Conservation (phyloP, 2,329 filamentous ascomycete species). For the Cladobotryum protrusum region DNA sequence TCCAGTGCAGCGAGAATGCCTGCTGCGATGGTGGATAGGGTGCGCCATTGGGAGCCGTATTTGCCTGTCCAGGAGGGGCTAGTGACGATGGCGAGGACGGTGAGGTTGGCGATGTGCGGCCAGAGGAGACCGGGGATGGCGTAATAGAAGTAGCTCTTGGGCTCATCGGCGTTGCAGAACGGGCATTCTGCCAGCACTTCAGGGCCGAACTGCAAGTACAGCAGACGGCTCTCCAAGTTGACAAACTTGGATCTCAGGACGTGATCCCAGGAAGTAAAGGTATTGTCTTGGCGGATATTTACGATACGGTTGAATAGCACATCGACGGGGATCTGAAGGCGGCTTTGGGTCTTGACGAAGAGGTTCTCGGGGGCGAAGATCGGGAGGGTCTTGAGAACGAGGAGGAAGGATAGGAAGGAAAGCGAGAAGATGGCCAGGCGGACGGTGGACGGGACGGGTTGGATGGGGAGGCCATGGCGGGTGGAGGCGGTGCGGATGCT, state of each 20-base stretch:
- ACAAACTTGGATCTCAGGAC: conserved; percentile 62
- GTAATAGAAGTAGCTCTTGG: conserved; percentile 71
- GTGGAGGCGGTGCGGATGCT: conserved; percentile 39
- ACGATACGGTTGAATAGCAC: conserved; percentile 74
- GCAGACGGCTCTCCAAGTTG: conserved; percentile 63
- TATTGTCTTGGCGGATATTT: conserved; percentile 41
- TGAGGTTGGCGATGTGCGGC: conserved; percentile 76
- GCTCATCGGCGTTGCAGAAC: conserved; percentile 73
- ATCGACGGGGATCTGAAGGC: conserved; percentile 78
- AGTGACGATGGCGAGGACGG: conserved; percentile 66
- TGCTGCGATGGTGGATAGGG: conserved; percentile 58
- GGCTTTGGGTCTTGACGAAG: conserved; percentile 69
- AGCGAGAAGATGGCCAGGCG: conserved; percentile 56
- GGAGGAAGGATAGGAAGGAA: conserved; percentile 37
- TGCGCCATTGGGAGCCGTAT: conserved; percentile 63
- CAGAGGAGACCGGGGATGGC: conserved; percentile 65
- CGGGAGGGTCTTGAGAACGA: conserved; percentile 58
- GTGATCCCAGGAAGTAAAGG: conserved; percentile 54
- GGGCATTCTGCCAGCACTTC: conserved; percentile 65
- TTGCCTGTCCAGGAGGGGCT: conserved; percentile 58
- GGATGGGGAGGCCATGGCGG: conserved; percentile 42
- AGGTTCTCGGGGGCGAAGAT: conserved; percentile 71
- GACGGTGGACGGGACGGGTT: conserved; percentile 48
- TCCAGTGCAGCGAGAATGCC: conserved; percentile 57
- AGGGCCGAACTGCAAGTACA: conserved; percentile 82